These are phyloP conservation scores for Rhizomucor miehei DNA, from an alignment of 371 early-diverging fungal genomes.

Conservation along the genomic window DNA sequence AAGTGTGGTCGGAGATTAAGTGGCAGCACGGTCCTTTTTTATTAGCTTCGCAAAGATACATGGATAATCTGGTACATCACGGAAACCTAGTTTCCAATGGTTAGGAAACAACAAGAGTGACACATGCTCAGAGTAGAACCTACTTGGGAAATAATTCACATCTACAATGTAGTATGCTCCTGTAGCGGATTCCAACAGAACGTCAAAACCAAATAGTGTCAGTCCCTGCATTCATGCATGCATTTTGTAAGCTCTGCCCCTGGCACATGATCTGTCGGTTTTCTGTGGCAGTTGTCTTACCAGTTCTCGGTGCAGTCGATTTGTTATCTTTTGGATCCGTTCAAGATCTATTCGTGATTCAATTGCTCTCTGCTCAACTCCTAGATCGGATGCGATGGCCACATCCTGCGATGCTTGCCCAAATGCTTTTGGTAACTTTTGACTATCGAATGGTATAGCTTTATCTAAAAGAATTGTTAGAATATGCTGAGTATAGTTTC, in stretches of 20 bases:
- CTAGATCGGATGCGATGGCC: too few species aligned
- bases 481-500: neutral
- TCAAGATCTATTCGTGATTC: conserved; percentile 23
- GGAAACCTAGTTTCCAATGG: conserved; percentile 13
- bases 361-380: neutral
- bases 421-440: conserved; percentile 44
- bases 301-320: conserved; percentile 27
- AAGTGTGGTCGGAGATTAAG: too few species aligned
- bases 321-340: conserved; percentile 31
- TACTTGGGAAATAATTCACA: conserved; percentile 53
- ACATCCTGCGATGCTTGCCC: neutral
- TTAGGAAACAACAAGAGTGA: too few species aligned
- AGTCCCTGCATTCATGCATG: conserved; percentile 25
- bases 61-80: conserved; percentile 17
- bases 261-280: too few species aligned
- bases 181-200: conserved; percentile 34
- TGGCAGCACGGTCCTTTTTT: too few species aligned
- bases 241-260: neutral
- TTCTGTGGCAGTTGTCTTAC: conserved; percentile 18
- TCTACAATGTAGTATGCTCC: conserved; percentile 40
- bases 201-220: conserved; percentile 51
- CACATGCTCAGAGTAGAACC: conserved; percentile 7
- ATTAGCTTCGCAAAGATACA: conserved; percentile 13
- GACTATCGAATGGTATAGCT: conserved; percentile 36
- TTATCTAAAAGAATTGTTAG: neutral